These are phyloP conservation scores for Aspergillus carlsbadensis DNA, from an alignment of 495 filamentous ascomycete genomes.

Conservation along the genomic window DNA sequence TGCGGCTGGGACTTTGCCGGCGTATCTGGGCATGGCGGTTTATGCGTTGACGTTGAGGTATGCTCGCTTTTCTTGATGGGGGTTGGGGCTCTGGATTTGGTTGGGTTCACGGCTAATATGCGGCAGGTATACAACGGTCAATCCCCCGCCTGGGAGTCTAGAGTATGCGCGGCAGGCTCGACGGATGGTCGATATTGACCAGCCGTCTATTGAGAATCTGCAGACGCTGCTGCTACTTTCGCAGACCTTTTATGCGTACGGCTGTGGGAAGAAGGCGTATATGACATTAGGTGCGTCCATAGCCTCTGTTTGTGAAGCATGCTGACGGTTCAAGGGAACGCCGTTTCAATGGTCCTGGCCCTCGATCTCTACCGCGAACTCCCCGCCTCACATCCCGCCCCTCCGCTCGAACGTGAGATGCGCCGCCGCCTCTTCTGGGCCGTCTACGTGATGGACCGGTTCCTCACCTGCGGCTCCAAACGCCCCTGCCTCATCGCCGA, in stretches of 20 bases:
- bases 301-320: neutral
- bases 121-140: conserved; percentile 54
- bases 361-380: conserved; percentile 73
- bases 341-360: conserved; percentile 77
- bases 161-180: conserved; percentile 68
- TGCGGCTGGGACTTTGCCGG: conserved; percentile 63
- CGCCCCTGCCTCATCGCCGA: conserved; percentile 74
- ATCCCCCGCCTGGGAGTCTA: conserved; percentile 42
- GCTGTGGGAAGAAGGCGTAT: conserved; percentile 80
- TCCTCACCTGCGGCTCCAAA: conserved; percentile 73
- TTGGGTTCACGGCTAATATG: too few relatives aligned
- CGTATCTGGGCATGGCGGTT: conserved; percentile 65
- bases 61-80: conserved; percentile 13
- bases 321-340: conserved; percentile 55
- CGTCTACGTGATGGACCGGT: conserved; percentile 79
- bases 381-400: conserved; percentile 54
- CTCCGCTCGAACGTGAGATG: conserved; percentile 66
- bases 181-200: conserved; percentile 69
- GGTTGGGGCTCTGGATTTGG: too few relatives aligned
- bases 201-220: conserved; percentile 71
- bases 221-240: conserved; percentile 76
- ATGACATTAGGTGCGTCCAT: conserved; percentile 70
- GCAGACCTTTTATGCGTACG: conserved; percentile 69
- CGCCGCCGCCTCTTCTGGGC: conserved; percentile 78
- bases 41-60: conserved; percentile 71